Percentiles rank a stretch among this genome's conserved stretches.
These are phyloP conservation scores for Podaxis carcinomalis DNA, from an alignment of 768 basidiomycete genomes.

Conservation along the genomic window DNA sequence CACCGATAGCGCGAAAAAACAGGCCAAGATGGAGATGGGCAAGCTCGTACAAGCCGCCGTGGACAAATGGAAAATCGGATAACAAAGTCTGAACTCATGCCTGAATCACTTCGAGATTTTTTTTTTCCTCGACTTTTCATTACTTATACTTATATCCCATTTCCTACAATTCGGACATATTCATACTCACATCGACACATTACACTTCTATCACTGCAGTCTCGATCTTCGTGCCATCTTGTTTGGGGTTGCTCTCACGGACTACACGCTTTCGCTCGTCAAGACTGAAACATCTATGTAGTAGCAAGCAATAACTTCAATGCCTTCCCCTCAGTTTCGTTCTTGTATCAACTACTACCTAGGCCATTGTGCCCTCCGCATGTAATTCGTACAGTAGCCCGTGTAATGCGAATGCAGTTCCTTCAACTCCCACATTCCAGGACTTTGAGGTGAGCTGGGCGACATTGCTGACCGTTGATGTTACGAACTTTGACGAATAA, in stretches of 20 bases:
- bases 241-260: not conserved
- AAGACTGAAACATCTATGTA: not conserved
- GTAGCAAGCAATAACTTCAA: not conserved
- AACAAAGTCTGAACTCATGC: not conserved
- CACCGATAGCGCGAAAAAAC: conserved; percentile 77
- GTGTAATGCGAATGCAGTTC: conserved; percentile 3
- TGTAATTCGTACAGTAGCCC: conserved; percentile 7
- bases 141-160: no score
- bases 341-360: conserved; percentile 7
- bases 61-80: conserved; percentile 69
- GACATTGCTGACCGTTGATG: conserved; percentile 48
- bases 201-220: not conserved
- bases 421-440: conserved; percentile 14
- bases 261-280: not conserved
- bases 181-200: not conserved
- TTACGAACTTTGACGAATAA: conserved; percentile 66
- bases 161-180: not conserved
- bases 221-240: not conserved
- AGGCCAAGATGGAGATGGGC: conserved; percentile 73
- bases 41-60: conserved; percentile 68
- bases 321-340: not conserved
- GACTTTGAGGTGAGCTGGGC: conserved; percentile 37
- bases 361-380: not conserved
- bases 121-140: not conserved
- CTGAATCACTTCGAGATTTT: not conserved